phyloP scores from a whole-genome alignment of 2,329 filamentous ascomycete species.

The Apiospora aurea region DNA sequence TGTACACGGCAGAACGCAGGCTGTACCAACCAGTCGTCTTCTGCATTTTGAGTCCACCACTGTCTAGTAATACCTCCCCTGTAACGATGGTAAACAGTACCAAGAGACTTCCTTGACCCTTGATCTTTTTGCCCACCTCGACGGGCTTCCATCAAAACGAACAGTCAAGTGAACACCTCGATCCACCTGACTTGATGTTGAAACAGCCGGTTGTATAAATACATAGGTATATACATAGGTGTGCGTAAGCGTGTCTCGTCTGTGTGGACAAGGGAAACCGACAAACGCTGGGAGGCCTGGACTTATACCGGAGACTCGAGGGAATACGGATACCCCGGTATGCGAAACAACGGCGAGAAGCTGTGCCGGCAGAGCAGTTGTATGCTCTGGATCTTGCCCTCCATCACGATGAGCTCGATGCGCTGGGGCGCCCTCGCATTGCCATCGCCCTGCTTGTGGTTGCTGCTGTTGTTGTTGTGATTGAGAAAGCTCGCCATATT shows the following conservation, averaged over 20 bases:
- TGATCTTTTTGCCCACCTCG: background rate
- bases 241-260: too few relatives aligned
- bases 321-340: background rate
- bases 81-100: background rate
- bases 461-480: background rate
- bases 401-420: background rate
- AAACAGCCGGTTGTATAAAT: background rate
- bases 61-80: background rate
- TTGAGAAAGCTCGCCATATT: too few relatives aligned
- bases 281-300: too few relatives aligned
- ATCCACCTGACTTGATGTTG: too few relatives aligned
- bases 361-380: background rate
- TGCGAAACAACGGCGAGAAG: background rate
- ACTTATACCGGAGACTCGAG: constrained; percentile 1
- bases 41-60: background rate
- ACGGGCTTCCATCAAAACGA: background rate
- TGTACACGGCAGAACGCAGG: background rate
- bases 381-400: background rate
- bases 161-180: background rate
- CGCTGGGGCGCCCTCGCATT: background rate
- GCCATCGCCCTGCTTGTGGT: background rate
- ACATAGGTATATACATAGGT: background rate
- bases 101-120: background rate
- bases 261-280: background rate
- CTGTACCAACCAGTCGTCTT: background rate